phyloP scores from a whole-genome alignment of 176 grass and related monocot species.

The Dendrocalamus sinicus region DNA sequence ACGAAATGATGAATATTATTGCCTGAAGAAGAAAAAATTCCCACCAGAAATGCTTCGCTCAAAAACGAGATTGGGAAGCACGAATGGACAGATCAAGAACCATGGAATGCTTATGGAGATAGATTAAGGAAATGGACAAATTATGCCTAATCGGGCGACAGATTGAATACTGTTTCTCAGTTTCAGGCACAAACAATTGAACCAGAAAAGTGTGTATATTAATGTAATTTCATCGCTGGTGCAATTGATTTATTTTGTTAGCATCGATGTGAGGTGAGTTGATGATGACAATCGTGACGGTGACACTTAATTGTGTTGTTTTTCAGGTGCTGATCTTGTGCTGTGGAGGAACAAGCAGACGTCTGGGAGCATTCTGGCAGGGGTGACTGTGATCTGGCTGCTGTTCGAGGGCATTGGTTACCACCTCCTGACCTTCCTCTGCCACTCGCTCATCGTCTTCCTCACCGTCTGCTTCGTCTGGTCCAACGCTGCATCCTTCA shows the following conservation, averaged over 20 bases:
- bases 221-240: neutral
- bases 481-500: constrained; percentile 69
- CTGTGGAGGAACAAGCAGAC: constrained; percentile 86
- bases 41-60: neutral
- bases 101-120: neutral
- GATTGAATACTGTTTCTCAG: neutral
- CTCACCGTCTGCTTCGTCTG: constrained; percentile 71
- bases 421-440: constrained; percentile 83
- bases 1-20: neutral
- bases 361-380: constrained; percentile 74
- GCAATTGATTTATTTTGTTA: too few relatives aligned
- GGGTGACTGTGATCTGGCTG: constrained; percentile 81
- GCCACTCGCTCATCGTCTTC: constrained; percentile 69
- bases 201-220: neutral
- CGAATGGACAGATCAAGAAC: neutral
- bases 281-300: neutral
- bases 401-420: constrained; percentile 91
- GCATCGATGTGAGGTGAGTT: neutral
- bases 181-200: neutral
- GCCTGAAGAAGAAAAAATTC: neutral
- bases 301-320: neutral
- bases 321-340: constrained; percentile 83
- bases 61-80: neutral
- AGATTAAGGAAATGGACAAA: neutral
- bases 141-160: neutral